A percentile compares a stretch with the other conserved stretches of the same genome.
Evolutionary conservation across 768 basidiomycete genomes (phyloP).

Genomic region (Boletus sp.): DNA sequence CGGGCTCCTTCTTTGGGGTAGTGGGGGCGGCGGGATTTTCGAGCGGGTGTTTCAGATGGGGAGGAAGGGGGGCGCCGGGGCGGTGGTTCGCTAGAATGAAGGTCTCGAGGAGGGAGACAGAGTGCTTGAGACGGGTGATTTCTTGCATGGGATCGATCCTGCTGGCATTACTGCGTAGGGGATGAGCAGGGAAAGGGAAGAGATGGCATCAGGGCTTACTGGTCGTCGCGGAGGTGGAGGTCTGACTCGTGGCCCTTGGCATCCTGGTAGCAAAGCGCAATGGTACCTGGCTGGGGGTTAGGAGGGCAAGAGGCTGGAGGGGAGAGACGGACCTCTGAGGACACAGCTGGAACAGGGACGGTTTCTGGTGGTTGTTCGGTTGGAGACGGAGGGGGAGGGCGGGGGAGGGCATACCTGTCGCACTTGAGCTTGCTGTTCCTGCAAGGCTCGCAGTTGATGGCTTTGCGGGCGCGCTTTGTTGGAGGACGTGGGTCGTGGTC

Average conservation of each 20-base stretch:
- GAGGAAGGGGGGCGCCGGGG: slow-evolving; percentile 12
- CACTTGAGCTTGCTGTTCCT: slow-evolving; percentile 87
- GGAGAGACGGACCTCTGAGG: slow-evolving; percentile 57
- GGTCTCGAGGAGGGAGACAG: slow-evolving; percentile 39
- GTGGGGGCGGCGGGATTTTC: slow-evolving; percentile 31
- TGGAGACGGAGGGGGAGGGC: not conserved
- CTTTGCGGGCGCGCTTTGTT: slow-evolving; percentile 81
- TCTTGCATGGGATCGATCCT: slow-evolving; percentile 41
- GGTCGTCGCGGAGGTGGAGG: slow-evolving; percentile 55
- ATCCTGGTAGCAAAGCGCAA: slow-evolving; percentile 79
- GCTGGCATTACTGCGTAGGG: slow-evolving; percentile 29
- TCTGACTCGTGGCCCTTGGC: slow-evolving; percentile 62
- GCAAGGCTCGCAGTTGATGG: slow-evolving; percentile 89
- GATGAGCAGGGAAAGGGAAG: slow-evolving; percentile 39
- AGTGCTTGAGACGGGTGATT: slow-evolving; percentile 41
- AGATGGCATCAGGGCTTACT: slow-evolving; percentile 14
- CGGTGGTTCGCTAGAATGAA: slow-evolving; percentile 34
- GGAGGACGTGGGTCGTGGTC: slow-evolving; percentile 65
- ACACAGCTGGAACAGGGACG: slow-evolving; percentile 90
- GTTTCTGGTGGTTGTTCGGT: slow-evolving; percentile 46
- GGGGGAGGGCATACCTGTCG: slow-evolving; percentile 57
- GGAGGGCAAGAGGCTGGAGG: slow-evolving; percentile 6
- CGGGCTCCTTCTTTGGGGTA: slow-evolving; percentile 51
- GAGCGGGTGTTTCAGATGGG: slow-evolving; percentile 30
- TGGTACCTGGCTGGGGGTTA: slow-evolving; percentile 55